Conservation (phyloP, 768 basidiomycete species). For the Psilocybe subaeruginosa region DNA sequence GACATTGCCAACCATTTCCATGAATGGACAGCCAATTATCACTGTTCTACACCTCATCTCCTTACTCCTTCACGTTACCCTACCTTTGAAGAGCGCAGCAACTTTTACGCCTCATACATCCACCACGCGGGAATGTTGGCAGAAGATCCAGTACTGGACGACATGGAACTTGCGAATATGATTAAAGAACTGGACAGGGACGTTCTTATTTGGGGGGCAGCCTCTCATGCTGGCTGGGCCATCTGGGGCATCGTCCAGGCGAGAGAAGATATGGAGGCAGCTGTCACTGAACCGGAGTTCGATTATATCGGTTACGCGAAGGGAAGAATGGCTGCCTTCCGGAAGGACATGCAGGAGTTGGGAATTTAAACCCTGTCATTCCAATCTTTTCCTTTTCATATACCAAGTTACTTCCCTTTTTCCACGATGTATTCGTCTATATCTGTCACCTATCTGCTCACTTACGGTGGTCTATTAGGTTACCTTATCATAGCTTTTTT, state of each 20-base stretch:
- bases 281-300: conserved; percentile 72
- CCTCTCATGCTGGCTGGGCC: conserved; percentile 91
- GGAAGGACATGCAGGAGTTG: conserved; percentile 53
- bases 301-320: conserved; percentile 87
- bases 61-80: conserved; percentile 74
- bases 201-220: conserved; percentile 87
- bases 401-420: background rate
- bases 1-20: conserved; percentile 98
- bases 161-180: conserved; percentile 43
- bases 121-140: conserved; percentile 44
- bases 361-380: conserved; percentile 29
- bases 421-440: background rate
- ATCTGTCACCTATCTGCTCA: background rate
- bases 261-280: conserved; percentile 66
- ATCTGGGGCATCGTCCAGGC: conserved; percentile 96
- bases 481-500: background rate
- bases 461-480: background rate
- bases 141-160: conserved; percentile 31
- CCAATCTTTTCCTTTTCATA: background rate
- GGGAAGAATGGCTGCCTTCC: conserved; percentile 68
- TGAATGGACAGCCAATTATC: conserved; percentile 96
- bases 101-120: conserved; percentile 89
- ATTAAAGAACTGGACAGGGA: conserved; percentile 72
- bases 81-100: conserved; percentile 65
- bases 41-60: conserved; percentile 66